phyloP scores from a whole-genome alignment of 78 protist species.

The Dictyostelium firmibasis region DNA sequence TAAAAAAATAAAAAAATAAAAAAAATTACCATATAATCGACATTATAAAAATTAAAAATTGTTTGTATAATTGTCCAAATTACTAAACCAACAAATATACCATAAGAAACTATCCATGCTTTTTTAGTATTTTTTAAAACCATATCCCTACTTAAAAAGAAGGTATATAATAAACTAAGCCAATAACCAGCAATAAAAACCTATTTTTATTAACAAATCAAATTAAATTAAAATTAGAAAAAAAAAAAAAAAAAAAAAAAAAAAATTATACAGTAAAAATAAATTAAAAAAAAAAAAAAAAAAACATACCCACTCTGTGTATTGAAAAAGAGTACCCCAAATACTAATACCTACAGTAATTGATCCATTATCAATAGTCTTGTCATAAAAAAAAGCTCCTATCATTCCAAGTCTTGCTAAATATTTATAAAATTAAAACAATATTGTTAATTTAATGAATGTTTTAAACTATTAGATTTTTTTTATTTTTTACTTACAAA shows the following conservation, averaged over 20 bases:
- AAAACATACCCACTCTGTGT: neutral
- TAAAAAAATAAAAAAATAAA: too few relatives aligned
- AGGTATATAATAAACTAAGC: neutral
- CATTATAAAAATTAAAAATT: neutral
- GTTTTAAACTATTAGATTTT: neutral
- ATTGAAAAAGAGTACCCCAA: neutral
- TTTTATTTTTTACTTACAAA: neutral
- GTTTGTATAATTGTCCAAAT: neutral
- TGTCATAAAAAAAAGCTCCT: neutral
- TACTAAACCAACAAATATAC: neutral
- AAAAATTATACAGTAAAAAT: neutral
- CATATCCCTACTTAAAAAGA: neutral
- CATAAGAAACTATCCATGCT: neutral
- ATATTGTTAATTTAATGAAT: too few relatives aligned
- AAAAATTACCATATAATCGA: neutral
- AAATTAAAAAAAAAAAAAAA: neutral
- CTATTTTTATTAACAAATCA: neutral
- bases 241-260: neutral
- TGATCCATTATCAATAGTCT: neutral
- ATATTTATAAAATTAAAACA: neutral
- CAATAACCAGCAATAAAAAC: neutral
- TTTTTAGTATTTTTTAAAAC: neutral
- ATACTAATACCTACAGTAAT: neutral
- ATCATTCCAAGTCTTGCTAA: conserved; percentile 1
- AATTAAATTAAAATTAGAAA: neutral